A percentile compares a stretch with the other conserved stretches of the same genome.
phyloP scores from a whole-genome alignment of 2,329 filamentous ascomycete genomes.

The Ophiostoma perfectum region DNA sequence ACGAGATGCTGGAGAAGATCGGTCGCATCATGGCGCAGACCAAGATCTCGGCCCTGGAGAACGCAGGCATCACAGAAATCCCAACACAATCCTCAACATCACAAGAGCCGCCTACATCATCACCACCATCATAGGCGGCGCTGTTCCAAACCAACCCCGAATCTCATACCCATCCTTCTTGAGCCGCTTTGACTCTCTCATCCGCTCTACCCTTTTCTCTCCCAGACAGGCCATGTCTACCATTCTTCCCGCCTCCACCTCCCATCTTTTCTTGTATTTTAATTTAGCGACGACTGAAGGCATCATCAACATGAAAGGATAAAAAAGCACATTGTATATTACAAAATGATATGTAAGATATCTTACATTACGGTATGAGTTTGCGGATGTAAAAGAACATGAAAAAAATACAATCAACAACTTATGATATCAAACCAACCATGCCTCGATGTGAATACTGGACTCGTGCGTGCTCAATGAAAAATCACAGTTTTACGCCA shows the following conservation, averaged over 20 bases:
- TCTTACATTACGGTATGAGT: constrained; percentile 8
- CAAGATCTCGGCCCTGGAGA: constrained; percentile 19
- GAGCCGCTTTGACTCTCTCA: neutral
- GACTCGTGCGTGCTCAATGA: neutral
- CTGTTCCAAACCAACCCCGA: neutral
- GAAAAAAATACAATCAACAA: neutral
- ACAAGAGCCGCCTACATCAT: neutral
- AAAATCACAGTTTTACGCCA: neutral
- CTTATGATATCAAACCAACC: neutral
- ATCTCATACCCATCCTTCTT: neutral
- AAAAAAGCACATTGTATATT: constrained; percentile 8
- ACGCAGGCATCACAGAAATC: constrained; percentile 16
- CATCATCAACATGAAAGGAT: constrained; percentile 2
- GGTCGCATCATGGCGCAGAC: constrained; percentile 56
- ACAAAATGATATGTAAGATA: neutral
- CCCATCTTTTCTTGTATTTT: constrained; percentile 14
- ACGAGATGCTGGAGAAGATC: constrained; percentile 57
- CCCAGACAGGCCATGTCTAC: neutral
- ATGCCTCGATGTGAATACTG: too few relatives aligned
- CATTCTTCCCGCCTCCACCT: constrained; percentile 3
- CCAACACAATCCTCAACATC: neutral
- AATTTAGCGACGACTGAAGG: constrained; percentile 16
- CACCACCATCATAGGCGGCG: constrained; percentile 1
- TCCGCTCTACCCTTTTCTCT: neutral
- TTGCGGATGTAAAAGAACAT: constrained; percentile 5